Evolutionary conservation across 306 rosid species (phyloP), one percentile per base, ranked within the genome.

Genomic region (Elaeagnus macrophylla): DNA sequence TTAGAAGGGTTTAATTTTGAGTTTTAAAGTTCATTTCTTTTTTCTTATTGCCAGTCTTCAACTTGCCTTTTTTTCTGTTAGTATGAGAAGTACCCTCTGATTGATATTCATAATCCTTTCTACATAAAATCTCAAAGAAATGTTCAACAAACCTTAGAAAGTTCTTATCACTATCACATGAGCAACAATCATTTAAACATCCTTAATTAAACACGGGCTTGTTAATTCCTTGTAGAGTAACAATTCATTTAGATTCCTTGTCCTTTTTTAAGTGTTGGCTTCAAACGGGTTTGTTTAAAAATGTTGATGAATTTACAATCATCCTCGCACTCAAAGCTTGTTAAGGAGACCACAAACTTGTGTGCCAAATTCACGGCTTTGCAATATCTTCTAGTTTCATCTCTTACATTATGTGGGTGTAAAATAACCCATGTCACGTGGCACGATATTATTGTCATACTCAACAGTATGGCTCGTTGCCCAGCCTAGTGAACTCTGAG

Each of bases 311-410:
- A 58, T 81, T 73, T 5, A 73, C 79, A 0, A 17, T 80, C 40
- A 65, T 86, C 15, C 68, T 82, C 53, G 81, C 89, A 45, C 81
- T 82, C 53, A 89, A 89, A 75, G 93, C 97, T 41, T 89, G 93
- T 66, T 78, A 62, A 6, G 71, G 89, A 20, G 72, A 80, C 61
- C 64, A 56, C 0, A 74, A 68, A 43, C 70, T 74, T 6, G 89
- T 93, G 12, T 60, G 59, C 62, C 89, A 80, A 75, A 57, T 80
- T 39, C 95, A 89, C 41, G 89, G 86, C n/a, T 61, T 78, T 5
- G 67, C 50, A 0, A 61, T 82, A 11, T 64, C 72, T 12, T 78
- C 76, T 1, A 93, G 89, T 66, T 69, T 82, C 64, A 54, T 68
- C 64, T 79, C 67, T 0, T 14, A 10, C 39, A 50, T 77, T 13